These are phyloP conservation scores for Starmerella floris DNA, from an alignment of 805 yeast genomes.

Conservation along the genomic window DNA sequence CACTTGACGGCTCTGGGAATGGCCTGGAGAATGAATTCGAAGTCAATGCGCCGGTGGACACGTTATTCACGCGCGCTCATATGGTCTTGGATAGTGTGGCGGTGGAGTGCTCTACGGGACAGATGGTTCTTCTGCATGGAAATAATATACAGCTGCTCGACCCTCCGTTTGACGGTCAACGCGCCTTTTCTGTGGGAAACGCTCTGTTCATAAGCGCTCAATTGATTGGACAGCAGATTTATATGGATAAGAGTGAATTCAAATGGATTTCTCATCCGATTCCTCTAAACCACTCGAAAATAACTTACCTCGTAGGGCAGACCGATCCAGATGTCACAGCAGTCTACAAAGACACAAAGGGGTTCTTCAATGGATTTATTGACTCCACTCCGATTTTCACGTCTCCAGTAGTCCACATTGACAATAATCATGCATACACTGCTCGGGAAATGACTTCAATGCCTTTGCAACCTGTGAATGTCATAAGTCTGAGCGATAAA, in stretches of 20 bases:
- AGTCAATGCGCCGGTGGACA: constrained; percentile 7
- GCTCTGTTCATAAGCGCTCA: constrained; percentile 1
- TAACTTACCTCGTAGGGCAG: constrained; percentile 2
- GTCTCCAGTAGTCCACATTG: constrained; percentile 8
- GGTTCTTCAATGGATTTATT: neutral
- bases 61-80: neutral
- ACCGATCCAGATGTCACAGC: constrained; percentile 10
- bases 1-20: neutral
- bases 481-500: neutral
- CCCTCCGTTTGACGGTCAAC: neutral
- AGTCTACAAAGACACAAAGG: neutral
- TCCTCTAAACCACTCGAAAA: neutral
- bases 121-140: constrained; percentile 2
- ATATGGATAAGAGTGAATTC: neutral
- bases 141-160: constrained; percentile 14
- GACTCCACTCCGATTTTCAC: constrained; percentile 4
- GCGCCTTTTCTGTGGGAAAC: neutral
- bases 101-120: constrained; percentile 2
- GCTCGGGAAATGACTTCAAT: neutral
- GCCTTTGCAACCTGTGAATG: constrained; percentile 7
- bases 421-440: neutral
- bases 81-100: constrained; percentile 1
- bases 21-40: constrained; percentile 8
- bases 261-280: neutral
- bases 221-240: neutral